Conservation (phyloP, 2,329 filamentous ascomycete species). For the Phyllosticta capitalensis region DNA sequence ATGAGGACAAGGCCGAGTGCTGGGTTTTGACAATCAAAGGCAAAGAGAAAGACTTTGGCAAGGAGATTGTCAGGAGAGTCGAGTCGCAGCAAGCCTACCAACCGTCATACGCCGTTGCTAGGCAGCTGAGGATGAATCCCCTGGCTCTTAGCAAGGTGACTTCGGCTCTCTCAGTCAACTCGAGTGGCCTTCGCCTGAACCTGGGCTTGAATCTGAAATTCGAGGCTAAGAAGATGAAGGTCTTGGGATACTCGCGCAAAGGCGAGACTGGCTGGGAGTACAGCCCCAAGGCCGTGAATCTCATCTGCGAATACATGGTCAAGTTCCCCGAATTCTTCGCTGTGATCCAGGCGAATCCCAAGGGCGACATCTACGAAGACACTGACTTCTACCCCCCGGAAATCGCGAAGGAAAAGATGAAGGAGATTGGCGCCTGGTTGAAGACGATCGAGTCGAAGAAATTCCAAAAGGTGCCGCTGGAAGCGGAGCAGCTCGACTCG, state of each 20-base stretch:
- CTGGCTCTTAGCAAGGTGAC: conserved; percentile 92
- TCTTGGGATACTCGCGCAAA: conserved; percentile 88
- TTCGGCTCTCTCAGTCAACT: conserved; percentile 78
- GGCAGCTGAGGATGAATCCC: conserved; percentile 69
- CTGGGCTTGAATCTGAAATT: conserved; percentile 95
- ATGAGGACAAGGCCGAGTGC: conserved; percentile 65
- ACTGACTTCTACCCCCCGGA: conserved; percentile 75
- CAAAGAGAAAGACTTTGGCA: conserved; percentile 74
- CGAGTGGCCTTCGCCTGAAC: conserved; percentile 77
- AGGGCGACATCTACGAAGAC: conserved; percentile 73
- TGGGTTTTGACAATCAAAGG: conserved; percentile 63
- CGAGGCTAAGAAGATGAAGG: conserved; percentile 89
- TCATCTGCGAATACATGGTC: conserved; percentile 84
- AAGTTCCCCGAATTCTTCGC: conserved; percentile 93
- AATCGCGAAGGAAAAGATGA: conserved; percentile 68
- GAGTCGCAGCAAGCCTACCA: conserved; percentile 66
- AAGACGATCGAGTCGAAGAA: conserved; percentile 85
- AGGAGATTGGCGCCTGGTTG: conserved; percentile 89
- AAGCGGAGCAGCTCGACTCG: conserved; percentile 92
- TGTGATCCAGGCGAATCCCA: conserved; percentile 74
- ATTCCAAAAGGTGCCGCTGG: conserved; percentile 90
- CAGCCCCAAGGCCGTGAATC: conserved; percentile 68
- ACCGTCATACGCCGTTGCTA: conserved; percentile 82
- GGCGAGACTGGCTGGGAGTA: conserved; percentile 89
- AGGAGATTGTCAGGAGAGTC: conserved; percentile 59